These are phyloP conservation scores for Kluyveromyces marxianus DNA, from an alignment of 1,139 yeast genomes.

Conservation along the genomic window DNA sequence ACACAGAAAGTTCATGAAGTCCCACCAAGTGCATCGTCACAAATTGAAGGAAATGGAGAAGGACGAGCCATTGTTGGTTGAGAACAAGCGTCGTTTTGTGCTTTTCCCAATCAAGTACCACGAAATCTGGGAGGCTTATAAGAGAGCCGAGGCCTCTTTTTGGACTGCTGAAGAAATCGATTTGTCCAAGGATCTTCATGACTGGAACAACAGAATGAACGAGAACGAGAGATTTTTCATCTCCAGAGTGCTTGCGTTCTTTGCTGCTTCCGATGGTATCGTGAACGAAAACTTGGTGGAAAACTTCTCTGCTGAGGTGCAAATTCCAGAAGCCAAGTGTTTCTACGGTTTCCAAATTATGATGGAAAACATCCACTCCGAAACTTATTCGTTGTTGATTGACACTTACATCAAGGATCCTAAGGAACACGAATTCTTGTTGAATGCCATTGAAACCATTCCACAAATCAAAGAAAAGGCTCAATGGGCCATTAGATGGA, in stretches of 20 bases:
- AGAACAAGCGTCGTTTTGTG: conserved; percentile 86
- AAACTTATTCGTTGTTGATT: conserved; percentile 88
- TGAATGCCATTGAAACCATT: conserved; percentile 89
- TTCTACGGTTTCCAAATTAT: conserved; percentile 98
- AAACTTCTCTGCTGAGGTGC: conserved; percentile 95
- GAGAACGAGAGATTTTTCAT: conserved; percentile 88
- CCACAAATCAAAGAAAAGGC: conserved; percentile 96
- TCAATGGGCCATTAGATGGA: conserved; percentile 98
- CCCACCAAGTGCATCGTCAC: conserved; percentile 65
- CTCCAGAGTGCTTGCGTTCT: conserved; percentile 91
- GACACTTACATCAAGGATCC: conserved; percentile 96
- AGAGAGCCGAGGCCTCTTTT: conserved; percentile 97
- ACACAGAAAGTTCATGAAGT: conserved; percentile 49
- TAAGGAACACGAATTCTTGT: conserved; percentile 77
- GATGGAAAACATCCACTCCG: conserved; percentile 99
- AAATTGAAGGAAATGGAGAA: conserved; percentile 65
- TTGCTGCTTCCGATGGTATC: conserved; percentile 97
- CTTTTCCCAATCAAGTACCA: conserved; percentile 95
- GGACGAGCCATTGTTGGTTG: conserved; percentile 82
- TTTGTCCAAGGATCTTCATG: conserved; percentile 79
- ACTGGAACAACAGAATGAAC: conserved; percentile 80
- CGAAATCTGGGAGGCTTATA: conserved; percentile 98
- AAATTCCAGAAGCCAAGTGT: conserved; percentile 95
- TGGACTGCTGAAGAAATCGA: conserved; percentile 99
- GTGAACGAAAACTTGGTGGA: conserved; percentile 96